Conservation (phyloP, 352 stramenopile genomes). For the Thraustochytrium striatum region DNA sequence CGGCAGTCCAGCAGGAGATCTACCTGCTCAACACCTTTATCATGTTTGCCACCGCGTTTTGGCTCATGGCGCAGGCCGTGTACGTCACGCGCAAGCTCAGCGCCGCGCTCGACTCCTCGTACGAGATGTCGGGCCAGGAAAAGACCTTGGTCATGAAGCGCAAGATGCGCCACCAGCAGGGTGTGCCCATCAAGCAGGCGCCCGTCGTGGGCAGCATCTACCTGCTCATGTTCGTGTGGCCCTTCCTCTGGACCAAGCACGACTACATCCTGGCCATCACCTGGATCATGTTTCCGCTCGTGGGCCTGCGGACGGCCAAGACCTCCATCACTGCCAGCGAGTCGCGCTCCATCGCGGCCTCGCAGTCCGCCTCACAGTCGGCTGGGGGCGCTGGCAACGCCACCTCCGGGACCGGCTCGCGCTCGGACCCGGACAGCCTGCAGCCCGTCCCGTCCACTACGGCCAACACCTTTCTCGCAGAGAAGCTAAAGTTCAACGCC, state of each 20-base stretch:
- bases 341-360: no score
- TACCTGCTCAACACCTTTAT: background rate
- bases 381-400: no score
- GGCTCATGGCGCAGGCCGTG: conserved; percentile 16
- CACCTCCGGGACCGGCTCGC: no score
- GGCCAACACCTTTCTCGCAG: no score
- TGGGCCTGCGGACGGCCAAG: background rate
- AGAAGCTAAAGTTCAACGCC: no score
- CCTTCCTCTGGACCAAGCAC: conserved; percentile 46
- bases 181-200: background rate
- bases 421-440: no score
- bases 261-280: conserved; percentile 27
- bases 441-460: no score
- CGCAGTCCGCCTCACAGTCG: no score
- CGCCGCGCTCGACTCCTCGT: conserved; percentile 21
- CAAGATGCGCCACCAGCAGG: conserved; percentile 18
- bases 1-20: conserved; percentile 5
- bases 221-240: conserved; percentile 23
- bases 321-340: conserved; percentile 12
- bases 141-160: conserved; percentile 13
- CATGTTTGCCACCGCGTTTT: background rate
- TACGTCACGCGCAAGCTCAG: conserved; percentile 2
- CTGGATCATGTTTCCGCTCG: conserved; percentile 18
- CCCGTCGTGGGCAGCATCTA: background rate
- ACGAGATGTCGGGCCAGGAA: background rate